These are phyloP conservation scores for Boletus tylopilopsis DNA, from an alignment of 768 basidiomycete species.

Conservation along the genomic window DNA sequence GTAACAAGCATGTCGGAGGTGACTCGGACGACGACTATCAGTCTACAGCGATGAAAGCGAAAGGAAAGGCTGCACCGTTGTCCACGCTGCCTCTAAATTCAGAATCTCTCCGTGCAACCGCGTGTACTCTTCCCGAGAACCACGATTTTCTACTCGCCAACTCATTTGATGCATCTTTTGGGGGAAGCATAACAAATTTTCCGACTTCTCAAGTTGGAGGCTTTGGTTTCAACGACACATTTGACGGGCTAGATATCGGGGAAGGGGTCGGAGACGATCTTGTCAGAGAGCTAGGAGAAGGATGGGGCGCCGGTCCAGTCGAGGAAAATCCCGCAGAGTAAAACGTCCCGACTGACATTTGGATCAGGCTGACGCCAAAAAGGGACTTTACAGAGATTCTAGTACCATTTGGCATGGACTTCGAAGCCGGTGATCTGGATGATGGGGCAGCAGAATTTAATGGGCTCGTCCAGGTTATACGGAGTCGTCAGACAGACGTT, in stretches of 20 bases:
- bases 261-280: conserved; percentile 69
- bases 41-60: conserved; percentile 31
- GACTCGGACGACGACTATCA: conserved; percentile 50
- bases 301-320: conserved; percentile 45
- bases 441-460: conserved; percentile 20
- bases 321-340: conserved; percentile 16
- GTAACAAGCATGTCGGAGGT: conserved; percentile 22
- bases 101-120: conserved; percentile 48
- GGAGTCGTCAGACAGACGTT: neutral
- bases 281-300: conserved; percentile 69
- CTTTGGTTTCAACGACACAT: conserved; percentile 51
- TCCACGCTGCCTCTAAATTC: conserved; percentile 24
- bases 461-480: neutral
- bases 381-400: conserved; percentile 17
- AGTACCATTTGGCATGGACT: conserved; percentile 14
- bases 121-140: conserved; percentile 68
- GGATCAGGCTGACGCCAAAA: conserved; percentile 8
- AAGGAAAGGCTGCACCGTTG: conserved; percentile 26
- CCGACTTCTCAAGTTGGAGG: conserved; percentile 57
- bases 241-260: conserved; percentile 55
- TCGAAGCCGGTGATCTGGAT: conserved; percentile 19
- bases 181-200: conserved; percentile 32
- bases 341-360: neutral
- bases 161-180: conserved; percentile 63
- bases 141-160: conserved; percentile 63